Evolutionary conservation across 2,329 filamentous ascomycete species (phyloP).

Genomic region (Penicillium sp.): DNA sequence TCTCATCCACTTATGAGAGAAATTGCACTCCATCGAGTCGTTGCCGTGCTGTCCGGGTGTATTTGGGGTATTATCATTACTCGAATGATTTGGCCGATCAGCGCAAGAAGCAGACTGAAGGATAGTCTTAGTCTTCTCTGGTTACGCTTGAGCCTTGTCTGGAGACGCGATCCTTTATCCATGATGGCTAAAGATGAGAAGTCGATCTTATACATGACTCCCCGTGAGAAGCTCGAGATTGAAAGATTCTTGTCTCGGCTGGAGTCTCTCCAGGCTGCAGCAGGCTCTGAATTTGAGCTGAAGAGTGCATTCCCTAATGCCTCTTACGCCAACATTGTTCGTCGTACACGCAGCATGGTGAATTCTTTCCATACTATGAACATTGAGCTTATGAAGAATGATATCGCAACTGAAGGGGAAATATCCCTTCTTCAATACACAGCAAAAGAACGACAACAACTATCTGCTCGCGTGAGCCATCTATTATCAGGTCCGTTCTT

Average conservation of each 20-base stretch:
- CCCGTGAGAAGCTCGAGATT: slow-evolving; percentile 83
- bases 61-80: slow-evolving; percentile 92
- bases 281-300: slow-evolving; percentile 83
- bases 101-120: slow-evolving; percentile 81
- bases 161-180: slow-evolving; percentile 87
- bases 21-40: slow-evolving; percentile 83
- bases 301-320: slow-evolving; percentile 79
- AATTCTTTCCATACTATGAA: slow-evolving; percentile 97
- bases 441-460: slow-evolving; percentile 69
- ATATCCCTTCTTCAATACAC: slow-evolving; percentile 78
- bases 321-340: slow-evolving; percentile 71
- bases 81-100: slow-evolving; percentile 88
- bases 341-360: slow-evolving; percentile 77
- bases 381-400: slow-evolving; percentile 79
- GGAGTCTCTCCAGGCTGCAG: slow-evolving; percentile 69
- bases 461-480: slow-evolving; percentile 89
- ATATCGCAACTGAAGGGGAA: slow-evolving; percentile 74
- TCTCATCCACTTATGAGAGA: slow-evolving; percentile 79
- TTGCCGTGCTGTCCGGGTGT: slow-evolving; percentile 81
- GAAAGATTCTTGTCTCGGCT: slow-evolving; percentile 75
- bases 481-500: slow-evolving; percentile 59
- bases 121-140: slow-evolving; percentile 88
- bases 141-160: slow-evolving; percentile 91
- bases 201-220: slow-evolving; percentile 71
- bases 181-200: slow-evolving; percentile 63